phyloP scores from a whole-genome alignment of 2,329 filamentous ascomycete species.

The Phialemonium atrogriseum region DNA sequence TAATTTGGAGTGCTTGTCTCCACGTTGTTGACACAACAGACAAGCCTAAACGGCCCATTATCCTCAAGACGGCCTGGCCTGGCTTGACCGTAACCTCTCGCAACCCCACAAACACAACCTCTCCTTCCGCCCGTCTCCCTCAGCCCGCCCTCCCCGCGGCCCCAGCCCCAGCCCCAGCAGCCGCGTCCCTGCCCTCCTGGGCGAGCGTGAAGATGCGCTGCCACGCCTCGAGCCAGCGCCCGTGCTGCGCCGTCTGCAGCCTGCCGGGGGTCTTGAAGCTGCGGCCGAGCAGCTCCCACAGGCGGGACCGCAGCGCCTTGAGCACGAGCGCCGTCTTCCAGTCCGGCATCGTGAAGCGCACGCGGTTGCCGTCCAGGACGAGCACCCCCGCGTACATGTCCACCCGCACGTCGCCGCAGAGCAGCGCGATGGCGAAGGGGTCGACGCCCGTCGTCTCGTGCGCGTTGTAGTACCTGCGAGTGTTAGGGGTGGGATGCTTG shows the following conservation, averaged over 20 bases:
- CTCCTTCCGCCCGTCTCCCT: too few relatives aligned
- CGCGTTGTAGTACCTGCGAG: conserved; percentile 66
- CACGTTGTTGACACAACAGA: too few relatives aligned
- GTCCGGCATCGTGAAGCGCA: conserved; percentile 73
- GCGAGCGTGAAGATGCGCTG: conserved; percentile 51
- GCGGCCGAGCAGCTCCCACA: conserved; percentile 67
- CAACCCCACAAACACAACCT: too few relatives aligned
- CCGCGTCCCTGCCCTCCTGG: conserved; percentile 13
- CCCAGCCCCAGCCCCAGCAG: conserved; percentile 11
- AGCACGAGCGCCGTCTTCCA: conserved; percentile 91
- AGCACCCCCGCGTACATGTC: conserved; percentile 86
- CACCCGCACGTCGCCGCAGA: conserved; percentile 84
- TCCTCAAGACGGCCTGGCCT: too few relatives aligned
- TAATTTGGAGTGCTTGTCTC: too few relatives aligned
- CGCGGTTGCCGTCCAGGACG: conserved; percentile 76
- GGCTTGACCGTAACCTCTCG: too few relatives aligned
- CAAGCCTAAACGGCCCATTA: too few relatives aligned
- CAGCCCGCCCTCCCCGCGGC: conserved; percentile 5
- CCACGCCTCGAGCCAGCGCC: conserved; percentile 68
- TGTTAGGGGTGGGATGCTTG: conserved; percentile 12
- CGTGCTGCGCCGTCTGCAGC: conserved; percentile 55
- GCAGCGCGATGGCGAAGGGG: conserved; percentile 71
- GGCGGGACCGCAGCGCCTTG: conserved; percentile 65
- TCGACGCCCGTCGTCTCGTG: conserved; percentile 80
- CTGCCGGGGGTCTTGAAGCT: conserved; percentile 62